Evolutionary conservation across 345 rosid genomes (phyloP), one percentile per base, ranked within the genome.

Genomic region (Eucalyptus pumila): DNA sequence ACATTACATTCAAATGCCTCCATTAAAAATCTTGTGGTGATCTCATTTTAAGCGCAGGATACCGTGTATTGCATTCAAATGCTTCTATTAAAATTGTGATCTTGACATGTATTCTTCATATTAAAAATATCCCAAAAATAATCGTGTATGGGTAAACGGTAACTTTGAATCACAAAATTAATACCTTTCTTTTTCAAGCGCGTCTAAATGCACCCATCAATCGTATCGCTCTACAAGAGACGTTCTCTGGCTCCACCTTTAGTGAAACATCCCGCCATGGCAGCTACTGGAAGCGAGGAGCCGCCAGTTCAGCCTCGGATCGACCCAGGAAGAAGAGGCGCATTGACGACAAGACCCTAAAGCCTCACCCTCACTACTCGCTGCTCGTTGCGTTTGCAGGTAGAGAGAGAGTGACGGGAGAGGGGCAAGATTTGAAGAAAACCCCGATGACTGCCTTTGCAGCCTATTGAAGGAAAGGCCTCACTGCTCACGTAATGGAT

Each of bases 141-240:
- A 8, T 42, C 2, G 2, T 6, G 44, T 2, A 1, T 42, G 8
- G 44, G 8, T 42, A 42, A 6, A 42, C 44, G 44, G 44, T 42
- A 8, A 42, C 44, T 42, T 42, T 2, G 44, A 42, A 42, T 7
- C 8, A 42, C 2, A 42, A 42, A 42, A 7, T 7, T 42, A 42
- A 42, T 42, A 42, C 44, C 44, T 42, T 42, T 42, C 1, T 42
- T 42, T 42, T 42, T 42, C 40, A n/a, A 7, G 23, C 76, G 76
- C 40, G 3, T 8, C 21, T 3, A 32, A 67, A 65, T 48, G 24
- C 60, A 87, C 5, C 1, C 60, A 40, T 42, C 26, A 50, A 89
- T 44, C 90, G 21, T 91, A 96, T 97, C 94, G 88, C 90, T 81
- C 85, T 44, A 91, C 97, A 96, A 91, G 97, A 96, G 85, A 94